phyloP scores from a whole-genome alignment of 352 stramenopile genomes.

The Phytophthora tubulina region DNA sequence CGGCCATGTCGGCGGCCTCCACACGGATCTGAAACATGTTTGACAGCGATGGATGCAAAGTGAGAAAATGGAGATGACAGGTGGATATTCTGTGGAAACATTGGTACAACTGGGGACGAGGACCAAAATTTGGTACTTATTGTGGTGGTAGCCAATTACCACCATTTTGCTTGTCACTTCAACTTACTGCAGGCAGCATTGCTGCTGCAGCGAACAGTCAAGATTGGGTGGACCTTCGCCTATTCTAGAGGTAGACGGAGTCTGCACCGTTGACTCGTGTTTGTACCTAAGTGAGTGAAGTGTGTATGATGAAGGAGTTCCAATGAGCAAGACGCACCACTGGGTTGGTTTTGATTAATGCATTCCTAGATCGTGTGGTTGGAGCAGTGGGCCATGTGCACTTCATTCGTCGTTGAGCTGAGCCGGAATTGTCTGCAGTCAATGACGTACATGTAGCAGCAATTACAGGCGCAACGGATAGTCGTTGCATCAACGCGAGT shows the following conservation, averaged over 20 bases:
- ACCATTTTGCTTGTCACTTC: neutral
- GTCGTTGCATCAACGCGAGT: neutral
- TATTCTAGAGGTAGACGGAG: too few relatives aligned
- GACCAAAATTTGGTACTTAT: constrained; percentile 12
- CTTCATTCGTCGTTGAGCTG: neutral
- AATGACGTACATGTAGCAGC: neutral
- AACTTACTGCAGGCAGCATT: too few relatives aligned
- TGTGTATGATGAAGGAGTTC: too few relatives aligned
- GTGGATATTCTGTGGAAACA: neutral
- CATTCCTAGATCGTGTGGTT: neutral
- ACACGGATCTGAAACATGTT: constrained; percentile 90
- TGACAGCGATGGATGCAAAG: constrained; percentile 3
- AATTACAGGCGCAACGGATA: neutral
- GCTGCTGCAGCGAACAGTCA: too few relatives aligned
- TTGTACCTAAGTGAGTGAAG: too few relatives aligned
- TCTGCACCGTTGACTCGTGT: too few relatives aligned
- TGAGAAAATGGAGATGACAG: constrained; percentile 9
- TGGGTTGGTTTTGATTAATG: too few relatives aligned
- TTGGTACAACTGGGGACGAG: neutral
- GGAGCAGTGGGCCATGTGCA: neutral
- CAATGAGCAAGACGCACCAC: too few relatives aligned
- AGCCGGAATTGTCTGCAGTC: neutral
- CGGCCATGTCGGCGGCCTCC: constrained; percentile 53
- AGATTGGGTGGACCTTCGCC: too few relatives aligned
- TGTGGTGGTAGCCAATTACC: constrained; percentile 1